These are phyloP conservation scores for Stemphylium lycopersici DNA, from an alignment of 2,329 filamentous ascomycete genomes.

Conservation along the genomic window DNA sequence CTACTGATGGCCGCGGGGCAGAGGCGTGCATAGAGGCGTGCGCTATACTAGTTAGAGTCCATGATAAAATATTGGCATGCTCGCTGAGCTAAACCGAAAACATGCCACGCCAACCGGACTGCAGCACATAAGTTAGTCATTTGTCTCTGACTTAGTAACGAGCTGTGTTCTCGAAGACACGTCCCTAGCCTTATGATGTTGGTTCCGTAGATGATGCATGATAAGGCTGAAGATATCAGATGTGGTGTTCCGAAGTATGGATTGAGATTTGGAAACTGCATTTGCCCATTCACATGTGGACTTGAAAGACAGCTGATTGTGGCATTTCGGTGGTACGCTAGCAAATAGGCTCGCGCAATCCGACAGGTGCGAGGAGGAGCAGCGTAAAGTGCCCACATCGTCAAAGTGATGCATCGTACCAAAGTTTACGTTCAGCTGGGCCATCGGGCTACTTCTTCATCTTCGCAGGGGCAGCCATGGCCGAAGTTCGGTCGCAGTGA, in stretches of 20 bases:
- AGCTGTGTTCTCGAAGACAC: conserved; percentile 10
- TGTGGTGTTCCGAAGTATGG: no score
- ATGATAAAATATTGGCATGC: conserved; percentile 40
- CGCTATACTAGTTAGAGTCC: conserved; percentile 35
- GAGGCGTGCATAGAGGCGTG: conserved; percentile 30
- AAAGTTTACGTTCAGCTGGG: conserved; percentile 8
- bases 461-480: conserved; percentile 3
- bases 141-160: conserved; percentile 19
- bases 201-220: conserved; percentile 11
- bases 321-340: not conserved
- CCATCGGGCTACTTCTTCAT: conserved; percentile 4
- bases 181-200: conserved; percentile 17
- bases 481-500: conserved; percentile 30
- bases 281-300: not conserved
- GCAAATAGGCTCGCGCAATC: not conserved
- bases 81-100: conserved; percentile 15
- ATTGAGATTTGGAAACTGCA: not conserved
- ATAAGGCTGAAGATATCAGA: conserved; percentile 17
- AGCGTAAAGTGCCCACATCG: not conserved
- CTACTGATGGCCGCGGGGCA: conserved; percentile 23
- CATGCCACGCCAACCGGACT: conserved; percentile 5
- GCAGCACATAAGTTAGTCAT: conserved; percentile 32
- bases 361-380: not conserved
- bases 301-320: not conserved
- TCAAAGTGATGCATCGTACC: not conserved